phyloP scores from a whole-genome alignment of 768 basidiomycete species.

The Pluteus cervinus region DNA sequence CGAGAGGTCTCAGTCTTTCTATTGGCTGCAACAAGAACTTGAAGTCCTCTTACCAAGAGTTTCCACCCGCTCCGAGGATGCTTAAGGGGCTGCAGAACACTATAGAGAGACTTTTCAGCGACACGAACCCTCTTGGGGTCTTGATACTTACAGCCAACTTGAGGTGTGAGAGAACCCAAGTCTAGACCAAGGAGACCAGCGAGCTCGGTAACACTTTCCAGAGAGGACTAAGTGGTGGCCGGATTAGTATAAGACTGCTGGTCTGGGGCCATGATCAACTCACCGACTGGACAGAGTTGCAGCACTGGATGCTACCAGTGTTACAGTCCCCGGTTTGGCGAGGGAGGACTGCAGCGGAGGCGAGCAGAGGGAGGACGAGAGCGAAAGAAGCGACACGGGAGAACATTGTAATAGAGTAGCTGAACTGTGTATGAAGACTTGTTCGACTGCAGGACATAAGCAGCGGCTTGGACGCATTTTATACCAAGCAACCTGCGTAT shows the following conservation, averaged over 20 bases:
- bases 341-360: constrained; percentile 4
- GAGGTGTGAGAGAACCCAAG: constrained; percentile 7
- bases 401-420: too few relatives aligned
- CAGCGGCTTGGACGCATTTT: too few relatives aligned
- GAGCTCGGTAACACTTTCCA: too few relatives aligned
- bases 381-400: too few relatives aligned
- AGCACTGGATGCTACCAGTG: constrained; percentile 7
- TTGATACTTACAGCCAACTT: neutral
- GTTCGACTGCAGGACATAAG: too few relatives aligned
- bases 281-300: constrained; percentile 7
- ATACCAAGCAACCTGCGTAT: too few relatives aligned
- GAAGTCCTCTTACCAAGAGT: constrained; percentile 11
- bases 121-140: too few relatives aligned
- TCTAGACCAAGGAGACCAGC: constrained; percentile 11
- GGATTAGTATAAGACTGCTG: neutral
- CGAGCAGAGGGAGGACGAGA: constrained; percentile 3
- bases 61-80: constrained; percentile 8
- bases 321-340: constrained; percentile 5
- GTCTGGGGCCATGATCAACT: too few relatives aligned
- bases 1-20: neutral
- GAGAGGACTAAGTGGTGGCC: too few relatives aligned
- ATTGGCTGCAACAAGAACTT: neutral
- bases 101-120: constrained; percentile 2
- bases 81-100: constrained; percentile 12
- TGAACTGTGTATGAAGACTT: too few relatives aligned